A percentile compares a stretch with the other conserved stretches of the same genome.
These are phyloP conservation scores for Arthrobotrys entomopaga DNA, from an alignment of 2,329 filamentous ascomycete species.

Conservation along the genomic window DNA sequence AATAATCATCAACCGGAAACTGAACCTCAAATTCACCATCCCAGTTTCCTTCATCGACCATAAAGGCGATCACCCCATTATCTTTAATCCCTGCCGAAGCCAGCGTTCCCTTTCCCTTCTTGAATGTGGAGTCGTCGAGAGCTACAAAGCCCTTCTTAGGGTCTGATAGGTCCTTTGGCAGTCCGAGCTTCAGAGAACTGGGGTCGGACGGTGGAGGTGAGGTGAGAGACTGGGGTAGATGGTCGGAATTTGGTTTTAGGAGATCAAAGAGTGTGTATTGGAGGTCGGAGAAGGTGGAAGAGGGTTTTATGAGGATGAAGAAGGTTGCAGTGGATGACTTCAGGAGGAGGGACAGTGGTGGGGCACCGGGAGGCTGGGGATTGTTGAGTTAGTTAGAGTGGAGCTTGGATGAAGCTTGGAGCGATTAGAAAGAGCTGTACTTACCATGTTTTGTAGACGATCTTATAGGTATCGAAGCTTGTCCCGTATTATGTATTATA, in stretches of 20 bases:
- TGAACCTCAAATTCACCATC: slow-evolving; percentile 36
- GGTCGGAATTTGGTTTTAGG: slow-evolving; percentile 12
- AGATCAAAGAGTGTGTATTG: slow-evolving; percentile 14
- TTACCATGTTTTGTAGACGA: slow-evolving; percentile 8
- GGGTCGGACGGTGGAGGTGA: neutral
- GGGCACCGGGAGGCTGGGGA: slow-evolving; percentile 11
- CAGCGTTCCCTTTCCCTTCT: slow-evolving; percentile 17
- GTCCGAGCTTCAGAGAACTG: slow-evolving; percentile 23
- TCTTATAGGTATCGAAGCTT: neutral
- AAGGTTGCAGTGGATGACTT: slow-evolving; percentile 47
- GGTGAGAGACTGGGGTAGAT: slow-evolving; percentile 24
- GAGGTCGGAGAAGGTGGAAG: slow-evolving; percentile 30
- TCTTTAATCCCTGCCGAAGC: slow-evolving; percentile 29
- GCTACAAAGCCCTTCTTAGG: slow-evolving; percentile 19
- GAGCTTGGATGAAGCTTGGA: too few relatives aligned
- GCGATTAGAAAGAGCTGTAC: neutral
- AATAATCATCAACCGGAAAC: slow-evolving; percentile 31
- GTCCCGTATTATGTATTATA: too few relatives aligned
- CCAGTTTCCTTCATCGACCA: slow-evolving; percentile 19
- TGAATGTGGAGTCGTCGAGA: slow-evolving; percentile 21
- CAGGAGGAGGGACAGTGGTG: slow-evolving; percentile 40
- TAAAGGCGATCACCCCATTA: slow-evolving; percentile 21
- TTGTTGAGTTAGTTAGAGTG: neutral
- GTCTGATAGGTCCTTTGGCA: slow-evolving; percentile 30
- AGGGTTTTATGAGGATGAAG: slow-evolving; percentile 41